phyloP scores from a whole-genome alignment of 2,329 filamentous ascomycete genomes.

The Mycogone perniciosa region DNA sequence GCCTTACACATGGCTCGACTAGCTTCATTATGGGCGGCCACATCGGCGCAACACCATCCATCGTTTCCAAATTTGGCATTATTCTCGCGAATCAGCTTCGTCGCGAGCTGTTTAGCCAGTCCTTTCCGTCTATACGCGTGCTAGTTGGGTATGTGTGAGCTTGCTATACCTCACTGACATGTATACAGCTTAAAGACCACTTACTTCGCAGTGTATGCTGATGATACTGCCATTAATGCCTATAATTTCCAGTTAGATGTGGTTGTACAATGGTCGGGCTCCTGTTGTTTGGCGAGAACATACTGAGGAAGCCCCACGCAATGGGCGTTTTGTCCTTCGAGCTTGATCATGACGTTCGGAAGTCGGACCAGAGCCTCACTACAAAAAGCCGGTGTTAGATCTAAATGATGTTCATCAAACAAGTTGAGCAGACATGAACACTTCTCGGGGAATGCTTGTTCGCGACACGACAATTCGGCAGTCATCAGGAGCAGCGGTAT shows the following conservation, averaged over 20 bases:
- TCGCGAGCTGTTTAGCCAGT: constrained; percentile 55
- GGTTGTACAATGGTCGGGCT: neutral
- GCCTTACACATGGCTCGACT: constrained; percentile 58
- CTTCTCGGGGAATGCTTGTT: constrained; percentile 50
- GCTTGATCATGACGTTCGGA: constrained; percentile 42
- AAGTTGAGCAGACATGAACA: constrained; percentile 28
- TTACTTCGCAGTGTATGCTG: constrained; percentile 53
- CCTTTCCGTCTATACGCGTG: constrained; percentile 53
- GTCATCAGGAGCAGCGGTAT: constrained; percentile 43
- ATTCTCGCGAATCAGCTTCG: constrained; percentile 50
- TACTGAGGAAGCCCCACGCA: constrained; percentile 58
- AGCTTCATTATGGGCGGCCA: constrained; percentile 51
- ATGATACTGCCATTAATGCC: constrained; percentile 57
- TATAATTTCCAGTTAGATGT: constrained; percentile 17
- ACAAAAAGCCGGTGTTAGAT: neutral
- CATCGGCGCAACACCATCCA: constrained; percentile 56
- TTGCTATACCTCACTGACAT: neutral
- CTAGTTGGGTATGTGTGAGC: constrained; percentile 19
- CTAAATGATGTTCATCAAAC: neutral
- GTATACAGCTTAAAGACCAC: neutral
- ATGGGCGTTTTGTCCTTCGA: constrained; percentile 42
- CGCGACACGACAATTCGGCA: constrained; percentile 48
- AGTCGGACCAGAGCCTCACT: constrained; percentile 38
- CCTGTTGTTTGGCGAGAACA: neutral
- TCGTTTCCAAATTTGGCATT: constrained; percentile 40